Conservation (phyloP, 2,329 filamentous ascomycete species). For the Chaetothyriales sp. region DNA sequence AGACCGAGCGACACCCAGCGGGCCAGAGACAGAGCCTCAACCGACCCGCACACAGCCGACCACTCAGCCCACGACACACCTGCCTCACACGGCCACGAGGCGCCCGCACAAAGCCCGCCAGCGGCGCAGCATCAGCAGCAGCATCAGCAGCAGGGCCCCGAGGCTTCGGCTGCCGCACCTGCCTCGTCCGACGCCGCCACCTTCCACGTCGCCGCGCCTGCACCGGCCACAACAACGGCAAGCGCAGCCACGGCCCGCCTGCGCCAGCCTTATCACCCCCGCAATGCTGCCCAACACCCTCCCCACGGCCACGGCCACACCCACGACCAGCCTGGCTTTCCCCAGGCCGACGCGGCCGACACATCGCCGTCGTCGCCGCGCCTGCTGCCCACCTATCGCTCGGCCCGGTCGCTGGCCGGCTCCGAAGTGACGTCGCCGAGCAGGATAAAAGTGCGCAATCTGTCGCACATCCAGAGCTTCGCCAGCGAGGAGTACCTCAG, state of each 20-base stretch:
- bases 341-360: constrained; percentile 20
- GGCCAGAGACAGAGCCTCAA: background rate
- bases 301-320: constrained; percentile 6
- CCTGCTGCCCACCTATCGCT: constrained; percentile 32
- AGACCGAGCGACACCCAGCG: background rate
- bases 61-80: background rate
- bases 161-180: background rate
- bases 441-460: constrained; percentile 68
- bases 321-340: constrained; percentile 20
- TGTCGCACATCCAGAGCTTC: constrained; percentile 82
- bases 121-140: background rate
- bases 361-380: constrained; percentile 33
- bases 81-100: background rate
- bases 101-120: background rate
- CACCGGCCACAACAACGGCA: background rate
- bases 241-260: background rate
- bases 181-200: background rate
- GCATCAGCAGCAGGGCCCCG: background rate
- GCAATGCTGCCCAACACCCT: constrained; percentile 8
- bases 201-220: background rate
- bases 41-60: background rate
- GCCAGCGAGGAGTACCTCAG: constrained; percentile 62
- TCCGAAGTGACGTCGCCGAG: constrained; percentile 37
- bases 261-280: constrained; percentile 4
- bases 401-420: constrained; percentile 29